Percentiles rank a stretch among this genome's conserved stretches.
Conservation (phyloP, 1,284 basidiomycete species). For the Malassezia dermatis region DNA sequence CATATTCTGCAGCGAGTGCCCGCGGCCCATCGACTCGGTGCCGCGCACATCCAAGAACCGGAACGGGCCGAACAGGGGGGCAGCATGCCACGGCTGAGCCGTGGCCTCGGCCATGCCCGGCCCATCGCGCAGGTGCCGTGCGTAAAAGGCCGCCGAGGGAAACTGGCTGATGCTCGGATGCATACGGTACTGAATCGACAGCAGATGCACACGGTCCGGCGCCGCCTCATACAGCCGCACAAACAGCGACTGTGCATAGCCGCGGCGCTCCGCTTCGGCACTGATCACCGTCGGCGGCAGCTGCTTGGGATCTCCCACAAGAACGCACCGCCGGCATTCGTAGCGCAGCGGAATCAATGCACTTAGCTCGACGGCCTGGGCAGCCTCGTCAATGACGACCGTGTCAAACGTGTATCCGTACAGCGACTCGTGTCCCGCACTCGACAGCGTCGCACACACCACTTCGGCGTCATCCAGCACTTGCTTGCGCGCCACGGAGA, state of each 20-base stretch:
- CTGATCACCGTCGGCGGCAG: conserved; percentile 93
- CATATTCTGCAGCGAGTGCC: conserved; percentile 68
- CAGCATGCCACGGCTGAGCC: conserved; percentile 69
- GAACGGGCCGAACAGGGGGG: conserved; percentile 72
- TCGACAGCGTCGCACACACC: conserved; percentile 83
- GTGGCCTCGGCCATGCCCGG: conserved; percentile 79
- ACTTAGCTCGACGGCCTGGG: conserved; percentile 89
- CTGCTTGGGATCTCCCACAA: conserved; percentile 97
- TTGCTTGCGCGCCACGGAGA: conserved; percentile 8
- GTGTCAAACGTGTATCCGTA: conserved; percentile 82
- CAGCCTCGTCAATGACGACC: conserved; percentile 95
- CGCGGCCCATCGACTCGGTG: conserved; percentile 55
- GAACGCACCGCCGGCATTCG: conserved; percentile 68
- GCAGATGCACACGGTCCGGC: conserved; percentile 71
- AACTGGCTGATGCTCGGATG: conserved; percentile 87
- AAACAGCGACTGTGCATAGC: conserved; percentile 84
- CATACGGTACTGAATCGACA: conserved; percentile 99
- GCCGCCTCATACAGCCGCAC: conserved; percentile 75
- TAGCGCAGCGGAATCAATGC: conserved; percentile 95
- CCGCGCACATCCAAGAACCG: conserved; percentile 58
- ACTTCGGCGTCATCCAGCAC: conserved; percentile 61
- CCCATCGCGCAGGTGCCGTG: conserved; percentile 70
- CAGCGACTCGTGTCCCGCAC: conserved; percentile 73
- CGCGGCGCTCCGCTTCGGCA: conserved; percentile 64
- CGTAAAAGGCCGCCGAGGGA: conserved; percentile 82